A percentile compares a stretch with the other conserved stretches of the same genome.
These are phyloP conservation scores for Avena insularis DNA, from an alignment of 176 grass and related monocot genomes.

Conservation along the genomic window DNA sequence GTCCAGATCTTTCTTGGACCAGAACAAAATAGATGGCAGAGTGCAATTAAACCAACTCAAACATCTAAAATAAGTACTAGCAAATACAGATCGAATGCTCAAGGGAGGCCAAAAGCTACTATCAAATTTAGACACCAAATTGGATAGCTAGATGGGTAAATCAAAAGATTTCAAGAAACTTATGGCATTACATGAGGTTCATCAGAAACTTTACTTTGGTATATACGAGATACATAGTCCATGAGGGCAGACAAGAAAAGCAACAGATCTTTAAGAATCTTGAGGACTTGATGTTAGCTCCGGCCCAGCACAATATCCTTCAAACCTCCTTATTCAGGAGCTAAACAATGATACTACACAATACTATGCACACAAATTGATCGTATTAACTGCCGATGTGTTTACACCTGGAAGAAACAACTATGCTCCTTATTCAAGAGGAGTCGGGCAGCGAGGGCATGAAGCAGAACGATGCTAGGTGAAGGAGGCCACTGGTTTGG, in stretches of 20 bases:
- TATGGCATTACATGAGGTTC: not conserved
- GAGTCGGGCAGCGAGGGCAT: not conserved
- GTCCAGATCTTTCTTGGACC: not conserved
- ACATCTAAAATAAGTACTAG: not conserved
- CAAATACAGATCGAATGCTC: constrained; percentile 11
- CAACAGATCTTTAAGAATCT: not conserved
- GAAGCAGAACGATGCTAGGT: not conserved
- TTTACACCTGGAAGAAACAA: not conserved
- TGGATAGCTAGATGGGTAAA: not conserved
- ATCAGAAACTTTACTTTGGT: not conserved
- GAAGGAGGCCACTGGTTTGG: not conserved
- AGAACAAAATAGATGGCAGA: not conserved
- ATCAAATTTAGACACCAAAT: not conserved
- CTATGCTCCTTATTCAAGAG: not conserved
- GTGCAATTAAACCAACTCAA: not conserved
- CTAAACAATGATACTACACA: constrained; percentile 10
- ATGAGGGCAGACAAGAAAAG: not conserved
- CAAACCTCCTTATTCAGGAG: not conserved
- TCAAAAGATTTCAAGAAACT: not conserved
- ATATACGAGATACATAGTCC: not conserved
- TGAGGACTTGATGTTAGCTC: not conserved
- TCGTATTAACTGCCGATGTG: not conserved
- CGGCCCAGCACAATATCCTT: not conserved
- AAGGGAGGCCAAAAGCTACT: not conserved
- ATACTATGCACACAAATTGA: not conserved